phyloP scores from a whole-genome alignment of 371 early-diverging fungal species.

The Syncephalis plumigaleata region DNA sequence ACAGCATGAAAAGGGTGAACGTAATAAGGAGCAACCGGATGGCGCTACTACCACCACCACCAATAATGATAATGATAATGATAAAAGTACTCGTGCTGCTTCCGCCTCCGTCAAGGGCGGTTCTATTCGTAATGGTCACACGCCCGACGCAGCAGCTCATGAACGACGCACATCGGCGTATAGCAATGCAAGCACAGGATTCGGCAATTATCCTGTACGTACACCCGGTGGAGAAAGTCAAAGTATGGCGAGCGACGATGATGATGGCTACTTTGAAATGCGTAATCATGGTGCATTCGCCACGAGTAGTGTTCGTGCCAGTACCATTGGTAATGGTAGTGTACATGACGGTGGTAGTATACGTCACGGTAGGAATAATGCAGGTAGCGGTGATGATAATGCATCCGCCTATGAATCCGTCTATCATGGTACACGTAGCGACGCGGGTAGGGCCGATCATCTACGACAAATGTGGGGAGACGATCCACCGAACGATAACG shows the following conservation, averaged over 20 bases:
- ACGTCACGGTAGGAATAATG: no score
- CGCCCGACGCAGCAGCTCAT: neutral
- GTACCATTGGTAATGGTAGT: no score
- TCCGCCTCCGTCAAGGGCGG: neutral
- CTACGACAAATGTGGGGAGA: neutral
- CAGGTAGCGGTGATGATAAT: no score
- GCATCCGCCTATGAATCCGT: no score
- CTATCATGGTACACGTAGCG: neutral
- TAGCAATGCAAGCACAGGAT: neutral
- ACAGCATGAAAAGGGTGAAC: conserved; percentile 45
- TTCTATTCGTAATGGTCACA: neutral
- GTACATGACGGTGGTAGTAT: no score
- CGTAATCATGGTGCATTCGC: no score
- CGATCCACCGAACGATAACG: neutral
- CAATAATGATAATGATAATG: no score
- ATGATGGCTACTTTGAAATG: no score
- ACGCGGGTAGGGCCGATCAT: neutral
- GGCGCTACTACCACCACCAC: conserved; percentile 14
- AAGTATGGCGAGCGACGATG: neutral
- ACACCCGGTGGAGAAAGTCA: no score
- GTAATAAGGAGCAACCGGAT: conserved; percentile 16
- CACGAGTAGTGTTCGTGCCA: no score
- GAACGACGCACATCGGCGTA: neutral
- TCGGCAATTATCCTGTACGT: neutral
- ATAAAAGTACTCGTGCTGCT: no score